A percentile compares a stretch with the other conserved stretches of the same genome.
These are phyloP conservation scores for Russula emetica DNA, from an alignment of 768 basidiomycete species.

Conservation along the genomic window DNA sequence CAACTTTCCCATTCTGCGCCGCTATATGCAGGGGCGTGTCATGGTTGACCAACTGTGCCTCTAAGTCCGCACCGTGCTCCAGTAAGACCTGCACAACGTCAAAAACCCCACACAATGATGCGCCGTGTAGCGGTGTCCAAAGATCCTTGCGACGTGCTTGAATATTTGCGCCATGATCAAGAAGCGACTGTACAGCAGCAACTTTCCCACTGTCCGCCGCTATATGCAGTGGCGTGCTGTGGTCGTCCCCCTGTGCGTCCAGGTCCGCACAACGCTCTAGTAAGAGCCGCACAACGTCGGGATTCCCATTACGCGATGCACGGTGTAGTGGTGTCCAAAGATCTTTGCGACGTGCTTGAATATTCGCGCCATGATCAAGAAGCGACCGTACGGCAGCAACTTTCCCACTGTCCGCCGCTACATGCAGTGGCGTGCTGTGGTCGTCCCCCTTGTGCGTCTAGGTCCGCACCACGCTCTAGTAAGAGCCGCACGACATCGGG, in stretches of 20 bases:
- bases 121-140: background rate
- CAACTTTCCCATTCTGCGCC: background rate
- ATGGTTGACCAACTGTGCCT: background rate
- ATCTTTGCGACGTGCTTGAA: background rate
- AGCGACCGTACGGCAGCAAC: background rate
- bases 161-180: background rate
- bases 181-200: background rate
- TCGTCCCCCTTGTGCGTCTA: fast-evolving
- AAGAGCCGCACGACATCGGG: background rate
- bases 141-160: too few species aligned
- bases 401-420: background rate
- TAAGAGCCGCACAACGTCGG: background rate
- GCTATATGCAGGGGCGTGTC: background rate
- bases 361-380: background rate
- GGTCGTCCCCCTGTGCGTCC: background rate
- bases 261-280: background rate
- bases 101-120: background rate
- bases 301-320: background rate
- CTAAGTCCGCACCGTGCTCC: background rate
- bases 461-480: background rate
- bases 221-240: background rate
- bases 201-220: background rate
- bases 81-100: background rate
- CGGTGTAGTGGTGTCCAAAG: background rate
- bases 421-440: background rate